These are phyloP conservation scores for Calocybe cyanea DNA, from an alignment of 768 basidiomycete species.

Conservation along the genomic window DNA sequence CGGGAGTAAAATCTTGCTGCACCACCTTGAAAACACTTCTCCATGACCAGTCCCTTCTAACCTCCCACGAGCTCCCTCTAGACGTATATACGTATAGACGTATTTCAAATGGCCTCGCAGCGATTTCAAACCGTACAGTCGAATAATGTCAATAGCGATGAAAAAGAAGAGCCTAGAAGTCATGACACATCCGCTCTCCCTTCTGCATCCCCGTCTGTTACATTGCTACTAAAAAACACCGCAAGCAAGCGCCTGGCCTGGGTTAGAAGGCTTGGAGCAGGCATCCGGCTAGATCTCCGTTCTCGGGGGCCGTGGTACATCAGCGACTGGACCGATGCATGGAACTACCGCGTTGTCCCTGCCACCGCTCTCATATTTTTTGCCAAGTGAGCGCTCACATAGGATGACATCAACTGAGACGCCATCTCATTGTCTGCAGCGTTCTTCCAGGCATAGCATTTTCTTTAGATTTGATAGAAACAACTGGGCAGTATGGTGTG, in stretches of 20 bases:
- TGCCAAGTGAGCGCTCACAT: conserved; percentile 56
- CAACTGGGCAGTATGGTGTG: conserved; percentile 86
- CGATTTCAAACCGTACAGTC: not conserved
- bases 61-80: no score
- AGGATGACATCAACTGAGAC: not conserved
- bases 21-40: no score
- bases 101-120: no score
- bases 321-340: conserved; percentile 88
- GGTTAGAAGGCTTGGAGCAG: conserved; percentile 42
- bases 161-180: not conserved
- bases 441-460: conserved; percentile 92
- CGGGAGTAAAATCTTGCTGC: no score
- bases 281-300: conserved; percentile 68
- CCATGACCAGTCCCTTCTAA: not conserved
- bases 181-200: not conserved
- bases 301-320: conserved; percentile 75
- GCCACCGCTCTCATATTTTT: conserved; percentile 85
- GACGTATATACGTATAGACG: no score
- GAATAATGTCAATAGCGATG: not conserved
- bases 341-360: conserved; percentile 88
- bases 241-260: conserved; percentile 17
- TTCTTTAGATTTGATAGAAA: conserved; percentile 88
- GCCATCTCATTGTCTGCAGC: conserved; percentile 27
- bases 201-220: conserved; percentile 12
- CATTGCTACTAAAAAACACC: conserved; percentile 8